Percentiles rank a stretch among this genome's conserved stretches.
phyloP scores from a whole-genome alignment of 2,329 filamentous ascomycete genomes.

The Fusarium temperatum region DNA sequence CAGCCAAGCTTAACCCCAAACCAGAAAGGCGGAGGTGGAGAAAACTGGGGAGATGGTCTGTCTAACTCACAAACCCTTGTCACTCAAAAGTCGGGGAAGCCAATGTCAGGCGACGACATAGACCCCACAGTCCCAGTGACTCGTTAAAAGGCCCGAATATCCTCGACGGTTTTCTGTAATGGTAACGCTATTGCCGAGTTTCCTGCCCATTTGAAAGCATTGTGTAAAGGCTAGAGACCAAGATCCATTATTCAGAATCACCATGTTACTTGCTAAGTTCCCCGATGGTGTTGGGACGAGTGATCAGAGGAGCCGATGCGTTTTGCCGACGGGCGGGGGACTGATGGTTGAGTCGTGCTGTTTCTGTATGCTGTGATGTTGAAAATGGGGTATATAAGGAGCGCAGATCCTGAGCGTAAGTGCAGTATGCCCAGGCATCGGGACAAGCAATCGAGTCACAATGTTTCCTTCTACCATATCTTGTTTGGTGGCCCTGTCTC shows the following conservation, averaged over 20 bases:
- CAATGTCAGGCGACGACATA: background rate
- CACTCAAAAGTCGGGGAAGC: background rate
- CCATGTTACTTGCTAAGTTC: background rate
- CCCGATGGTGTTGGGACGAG: background rate
- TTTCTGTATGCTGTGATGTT: background rate
- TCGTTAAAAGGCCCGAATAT: constrained; percentile 9
- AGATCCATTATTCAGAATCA: background rate
- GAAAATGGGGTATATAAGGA: background rate
- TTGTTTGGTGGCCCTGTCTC: background rate
- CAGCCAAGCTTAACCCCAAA: background rate
- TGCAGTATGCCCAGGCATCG: background rate
- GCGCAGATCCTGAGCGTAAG: background rate
- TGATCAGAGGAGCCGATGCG: background rate
- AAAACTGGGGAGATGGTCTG: constrained; percentile 1
- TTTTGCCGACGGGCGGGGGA: constrained; percentile 2
- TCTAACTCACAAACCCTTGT: background rate
- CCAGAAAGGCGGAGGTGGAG: constrained; percentile 10
- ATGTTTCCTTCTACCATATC: background rate
- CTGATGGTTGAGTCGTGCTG: background rate
- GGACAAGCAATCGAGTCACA: background rate
- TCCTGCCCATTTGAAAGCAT: background rate
- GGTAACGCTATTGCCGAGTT: background rate
- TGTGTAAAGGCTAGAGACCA: background rate
- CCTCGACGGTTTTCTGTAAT: background rate
- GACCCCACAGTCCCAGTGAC: background rate